Conservation (phyloP, 1,139 yeast species). For the Zygosaccharomyces pseudobailii region DNA sequence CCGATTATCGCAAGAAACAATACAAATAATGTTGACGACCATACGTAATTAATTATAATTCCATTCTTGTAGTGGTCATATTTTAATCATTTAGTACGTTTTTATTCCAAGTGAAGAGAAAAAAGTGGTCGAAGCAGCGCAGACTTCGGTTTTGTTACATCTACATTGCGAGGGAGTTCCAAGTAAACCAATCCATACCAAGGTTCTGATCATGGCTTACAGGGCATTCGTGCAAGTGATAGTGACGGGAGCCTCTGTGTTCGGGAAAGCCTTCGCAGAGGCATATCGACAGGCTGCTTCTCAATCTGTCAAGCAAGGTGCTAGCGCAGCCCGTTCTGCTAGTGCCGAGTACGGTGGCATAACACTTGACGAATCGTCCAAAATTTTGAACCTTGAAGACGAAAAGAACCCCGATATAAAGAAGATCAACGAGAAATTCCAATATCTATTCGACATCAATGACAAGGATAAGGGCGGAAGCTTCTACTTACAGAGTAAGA, state of each 20-base stretch:
- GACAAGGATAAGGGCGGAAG: slow-evolving; percentile 92
- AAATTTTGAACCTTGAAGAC: slow-evolving; percentile 74
- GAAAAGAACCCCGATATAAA: slow-evolving; percentile 50
- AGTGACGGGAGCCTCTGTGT: slow-evolving; percentile 91
- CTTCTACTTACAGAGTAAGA: slow-evolving; percentile 87
- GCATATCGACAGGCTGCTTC: slow-evolving; percentile 96
- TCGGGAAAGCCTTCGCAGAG: slow-evolving; percentile 94
- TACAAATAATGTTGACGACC: slow-evolving; percentile 3
- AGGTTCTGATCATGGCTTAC: slow-evolving; percentile 56
- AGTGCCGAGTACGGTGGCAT: slow-evolving; percentile 61
- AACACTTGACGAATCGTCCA: slow-evolving; percentile 82
- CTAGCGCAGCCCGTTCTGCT: slow-evolving; percentile 52
- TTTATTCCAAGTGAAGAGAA: neutral
- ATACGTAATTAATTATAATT: neutral
- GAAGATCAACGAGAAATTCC: slow-evolving; percentile 68
- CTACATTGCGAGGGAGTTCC: too few species aligned
- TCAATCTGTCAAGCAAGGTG: slow-evolving; percentile 66
- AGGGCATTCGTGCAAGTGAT: slow-evolving; percentile 84
- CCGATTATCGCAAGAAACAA: slow-evolving; percentile 71
- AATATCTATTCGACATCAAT: slow-evolving; percentile 80
- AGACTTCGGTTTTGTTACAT: neutral
- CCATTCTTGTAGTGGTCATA: neutral
- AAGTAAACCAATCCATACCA: neutral
- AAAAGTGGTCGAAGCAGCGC: neutral
- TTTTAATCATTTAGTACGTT: slow-evolving; percentile 2